Base-by-base conservation (phyloP, 2,329 filamentous ascomycete species). In the Aureobasidium zeae region DNA sequence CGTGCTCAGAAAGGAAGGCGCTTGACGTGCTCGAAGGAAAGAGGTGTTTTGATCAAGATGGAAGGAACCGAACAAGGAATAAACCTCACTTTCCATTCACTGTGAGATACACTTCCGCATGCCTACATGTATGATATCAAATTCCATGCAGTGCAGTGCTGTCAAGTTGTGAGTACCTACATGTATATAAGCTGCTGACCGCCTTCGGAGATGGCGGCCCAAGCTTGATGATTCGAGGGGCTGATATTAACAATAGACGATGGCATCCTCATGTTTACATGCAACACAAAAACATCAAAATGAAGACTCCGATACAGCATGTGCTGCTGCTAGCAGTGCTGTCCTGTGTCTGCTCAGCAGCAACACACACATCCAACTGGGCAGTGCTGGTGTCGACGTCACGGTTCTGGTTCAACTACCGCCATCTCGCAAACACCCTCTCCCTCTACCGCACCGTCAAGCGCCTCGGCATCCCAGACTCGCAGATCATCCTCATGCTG, bases 371-470 rank as follows among this genome's bases (percentile, higher is more conserved):
- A 12, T 95, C 86, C 61, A 98, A 98, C 67, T 98, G 91, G 91
- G 91, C 91, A 8, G 91, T 98, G 49, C 80, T 98, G n/a, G 91
- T 98, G 47, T 91, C 85, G 52, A 98, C 91, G 5, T 98, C 91
- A 42, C 84, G 91, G 43, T 98, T 98, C 73, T 98, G 91, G 91
- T 98, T 98, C 79, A 98, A 98, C 69, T 98, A 98, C 67, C 84
- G 91, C 46, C 91, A 98, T 64, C 81, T 98, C 41, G 88, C 91
- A 63, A 98, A 98, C 68, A 91, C 94, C 13, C 79, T 98, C 49
- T 95, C 89, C 48, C 80, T 98, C 51, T 98, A 98, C 68, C 86
- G 91, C 47, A 98, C 91, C 46, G 91, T 98, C 51, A 98, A 98
- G 70, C 85, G 91, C 10, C 79, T 98, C 26, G 91, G 91, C 35